Conservation (phyloP, 2,329 filamentous ascomycete species). For the Venturia carpophila region DNA sequence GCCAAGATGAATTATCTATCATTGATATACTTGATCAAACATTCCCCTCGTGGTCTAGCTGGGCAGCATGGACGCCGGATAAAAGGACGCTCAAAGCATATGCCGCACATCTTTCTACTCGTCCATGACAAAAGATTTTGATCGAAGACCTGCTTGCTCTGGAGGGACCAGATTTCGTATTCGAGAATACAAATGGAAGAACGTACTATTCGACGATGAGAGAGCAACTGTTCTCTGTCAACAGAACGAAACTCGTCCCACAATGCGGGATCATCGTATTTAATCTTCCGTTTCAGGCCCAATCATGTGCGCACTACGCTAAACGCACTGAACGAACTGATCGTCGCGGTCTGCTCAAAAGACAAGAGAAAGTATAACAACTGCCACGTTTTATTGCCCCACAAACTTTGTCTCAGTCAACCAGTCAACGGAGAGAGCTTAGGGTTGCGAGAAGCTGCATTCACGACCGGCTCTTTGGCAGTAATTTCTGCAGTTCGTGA, state of each 20-base stretch:
- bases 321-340: neutral
- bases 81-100: constrained; percentile 21
- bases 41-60: constrained; percentile 27
- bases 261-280: neutral
- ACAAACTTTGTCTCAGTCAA: neutral
- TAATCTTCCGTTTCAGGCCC: neutral
- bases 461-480: neutral
- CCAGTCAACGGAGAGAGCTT: neutral
- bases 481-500: neutral
- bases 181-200: neutral
- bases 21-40: constrained; percentile 24
- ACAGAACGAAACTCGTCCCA: neutral
- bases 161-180: constrained; percentile 27
- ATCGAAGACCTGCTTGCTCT: constrained; percentile 26
- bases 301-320: neutral
- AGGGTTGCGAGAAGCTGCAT: neutral
- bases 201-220: neutral
- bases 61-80: constrained; percentile 28
- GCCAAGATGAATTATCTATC: neutral
- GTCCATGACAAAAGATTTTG: constrained; percentile 11
- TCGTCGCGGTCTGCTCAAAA: neutral
- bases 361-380: neutral
- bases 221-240: neutral
- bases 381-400: neutral
- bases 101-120: constrained; percentile 13